Evolutionary conservation across 1,284 basidiomycete species (phyloP).

Genomic region (Microbotryum lychnidis-dioicae): DNA sequence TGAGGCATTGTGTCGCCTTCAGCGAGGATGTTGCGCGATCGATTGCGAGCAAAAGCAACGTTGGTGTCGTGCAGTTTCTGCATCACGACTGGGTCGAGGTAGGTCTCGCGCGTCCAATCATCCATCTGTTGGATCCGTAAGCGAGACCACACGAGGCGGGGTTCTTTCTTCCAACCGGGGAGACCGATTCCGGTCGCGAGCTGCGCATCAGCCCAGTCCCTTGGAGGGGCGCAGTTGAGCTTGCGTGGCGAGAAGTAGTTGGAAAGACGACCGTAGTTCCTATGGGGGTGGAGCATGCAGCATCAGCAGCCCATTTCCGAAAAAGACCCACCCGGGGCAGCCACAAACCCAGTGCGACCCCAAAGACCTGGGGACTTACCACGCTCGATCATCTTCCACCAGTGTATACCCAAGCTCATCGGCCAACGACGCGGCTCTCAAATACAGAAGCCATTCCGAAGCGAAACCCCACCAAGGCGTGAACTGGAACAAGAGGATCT

Average conservation of each 20-base stretch:
- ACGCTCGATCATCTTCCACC: slow-evolving; percentile 15
- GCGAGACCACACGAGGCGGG: slow-evolving; percentile 11
- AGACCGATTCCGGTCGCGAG: neutral
- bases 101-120: slow-evolving; percentile 18
- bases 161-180: neutral
- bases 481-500: slow-evolving; percentile 17
- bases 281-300: neutral
- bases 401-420: slow-evolving; percentile 15
- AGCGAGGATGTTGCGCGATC: slow-evolving; percentile 10
- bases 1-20: slow-evolving; percentile 14
- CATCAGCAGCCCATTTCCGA: too few relatives aligned
- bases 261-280: slow-evolving; percentile 22
- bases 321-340: too few relatives aligned
- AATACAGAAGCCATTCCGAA: slow-evolving; percentile 22
- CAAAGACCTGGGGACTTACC: neutral
- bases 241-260: slow-evolving; percentile 12
- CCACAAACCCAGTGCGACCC: too few relatives aligned
- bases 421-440: slow-evolving; percentile 12
- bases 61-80: neutral
- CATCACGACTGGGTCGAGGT: neutral
- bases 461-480: slow-evolving; percentile 26
- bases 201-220: slow-evolving; percentile 14
- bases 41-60: neutral
- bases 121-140: slow-evolving; percentile 12
- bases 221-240: slow-evolving; percentile 11